Base-by-base conservation (phyloP, 2,329 filamentous ascomycete genomes). In the Aspergillus awamori region DNA sequence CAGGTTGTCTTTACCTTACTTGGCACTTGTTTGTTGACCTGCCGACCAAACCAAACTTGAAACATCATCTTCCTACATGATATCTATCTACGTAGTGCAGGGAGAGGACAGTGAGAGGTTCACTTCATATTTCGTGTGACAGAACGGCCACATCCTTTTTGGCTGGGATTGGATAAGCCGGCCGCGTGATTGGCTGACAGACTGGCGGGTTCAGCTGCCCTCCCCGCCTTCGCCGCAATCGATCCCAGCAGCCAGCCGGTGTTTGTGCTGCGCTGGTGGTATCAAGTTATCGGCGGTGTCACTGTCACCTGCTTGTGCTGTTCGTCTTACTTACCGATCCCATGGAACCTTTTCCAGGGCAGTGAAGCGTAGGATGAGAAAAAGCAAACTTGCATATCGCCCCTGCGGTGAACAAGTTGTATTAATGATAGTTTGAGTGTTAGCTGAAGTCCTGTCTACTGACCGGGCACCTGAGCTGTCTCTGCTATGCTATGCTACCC, bases 121-220 rank as follows among this genome's bases (percentile, higher is more conserved):
- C 33, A 36, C 11, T 36, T 36, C 33, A 36, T 13, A 0, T 36
- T 15, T 11, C 11, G 33, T 36, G 33, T 36, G 33, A 36, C 33
- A 5, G 4, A 36, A 36, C 4, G 0, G 4, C 30, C 30, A 36
- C 30, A 36, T 5, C 30, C 30, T 13, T 13, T 36, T 15, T 36
- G 33, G 10, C 33, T 15, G 20, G 20, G 65, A 65, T 74, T 74
- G 66, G 70, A 72, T 72, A 74, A 73, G 63, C 60, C 54, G 24
- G 47, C 30, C 7, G 52, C 65, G 36, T 72, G 65, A 74, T 74
- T 74, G 72, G 71, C 54, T 58, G 48, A 26, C 55, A 22, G 26
- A 8, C 15, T 7, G 47, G 47, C 15, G 45, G 45, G 26, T 30
- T 28, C 47, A 20, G 47, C 28, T 51, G 26, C 47, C 26, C 47